These are phyloP conservation scores for Candida loeiensis DNA, from an alignment of 805 yeast genomes.

Conservation along the genomic window DNA sequence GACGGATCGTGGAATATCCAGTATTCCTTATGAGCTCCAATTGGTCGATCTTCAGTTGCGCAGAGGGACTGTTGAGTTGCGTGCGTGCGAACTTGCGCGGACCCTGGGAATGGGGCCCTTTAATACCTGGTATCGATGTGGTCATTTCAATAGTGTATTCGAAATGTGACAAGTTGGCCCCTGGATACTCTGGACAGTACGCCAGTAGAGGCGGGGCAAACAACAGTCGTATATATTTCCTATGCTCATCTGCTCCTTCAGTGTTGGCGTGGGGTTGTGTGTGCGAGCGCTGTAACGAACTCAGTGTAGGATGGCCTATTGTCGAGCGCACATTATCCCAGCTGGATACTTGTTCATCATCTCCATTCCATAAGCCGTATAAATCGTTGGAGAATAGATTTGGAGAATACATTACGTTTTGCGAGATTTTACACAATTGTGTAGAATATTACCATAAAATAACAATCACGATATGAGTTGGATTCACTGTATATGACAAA, in stretches of 20 bases:
- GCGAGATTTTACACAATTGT: neutral
- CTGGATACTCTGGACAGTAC: constrained; percentile 45
- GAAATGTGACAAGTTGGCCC: constrained; percentile 14
- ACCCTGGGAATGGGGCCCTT: constrained; percentile 10
- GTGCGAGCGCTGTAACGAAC: neutral
- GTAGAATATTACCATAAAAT: neutral
- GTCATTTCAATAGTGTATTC: constrained; percentile 22
- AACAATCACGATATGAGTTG: neutral
- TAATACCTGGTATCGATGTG: constrained; percentile 8
- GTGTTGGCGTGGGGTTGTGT: neutral
- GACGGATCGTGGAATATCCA: constrained; percentile 35
- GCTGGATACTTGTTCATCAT: constrained; percentile 5
- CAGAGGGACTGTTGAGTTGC: constrained; percentile 17
- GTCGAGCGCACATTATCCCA: constrained; percentile 7
- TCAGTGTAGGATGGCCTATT: constrained; percentile 1
- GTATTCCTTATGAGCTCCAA: constrained; percentile 27
- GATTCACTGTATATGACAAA: too few relatives aligned
- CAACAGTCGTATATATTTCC: constrained; percentile 18
- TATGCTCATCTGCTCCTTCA: constrained; percentile 15
- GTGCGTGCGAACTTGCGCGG: constrained; percentile 11
- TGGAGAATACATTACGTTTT: constrained; percentile 42
- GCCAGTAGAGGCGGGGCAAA: constrained; percentile 55
- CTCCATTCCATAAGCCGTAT: constrained; percentile 40
- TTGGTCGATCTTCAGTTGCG: constrained; percentile 18
- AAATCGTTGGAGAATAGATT: constrained; percentile 43